Evolutionary conservation across 2,329 filamentous ascomycete species (phyloP), one percentile per base, ranked within the genome.

Genomic region (Diaporthe vaccinii): DNA sequence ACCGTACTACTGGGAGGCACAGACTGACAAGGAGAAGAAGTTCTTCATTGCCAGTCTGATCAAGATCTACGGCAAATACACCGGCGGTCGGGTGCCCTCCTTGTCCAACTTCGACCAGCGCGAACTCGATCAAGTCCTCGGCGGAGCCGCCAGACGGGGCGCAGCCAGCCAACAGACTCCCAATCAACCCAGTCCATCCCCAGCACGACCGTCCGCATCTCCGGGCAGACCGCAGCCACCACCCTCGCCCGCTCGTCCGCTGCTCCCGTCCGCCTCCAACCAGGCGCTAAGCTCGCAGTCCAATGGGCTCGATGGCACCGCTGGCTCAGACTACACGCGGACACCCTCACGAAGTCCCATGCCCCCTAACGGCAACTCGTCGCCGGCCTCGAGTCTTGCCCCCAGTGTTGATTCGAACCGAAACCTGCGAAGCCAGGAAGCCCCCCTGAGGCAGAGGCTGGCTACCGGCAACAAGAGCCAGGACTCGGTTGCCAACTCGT

Each of bases 41-140:
- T 98, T 98, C 85, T 99, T 99, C 84, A 97, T 99, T 80, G 95
- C 94, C 46, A 98, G 96, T 84, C 86, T 98, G 79, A 92, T 98
- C 81, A 99, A 98, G 84, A 98, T 99, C 78, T 99, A 94, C 83
- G 93, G 93, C 80, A 99, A 98, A 85, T 99, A 98, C 82, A 98
- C 97, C 0, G 94, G 95, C 39, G 96, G 96, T 17, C 93, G 93
- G 80, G 85, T 91, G 44, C 97, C 97, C 2, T 90, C 94, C 75
- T 88, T 99, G 70, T 87, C 91, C 73, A 96, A 96, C 10, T 98
- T 99, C 82, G 94, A 96, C 79, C 89, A 91, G 70, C 91, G 89
- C 76, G 95, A 98, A 84, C 87, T 93, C 76, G 94, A 96, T 70
- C 89, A 93, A 79, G 90, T 98, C 61, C 86, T 93, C 46, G 94